These are phyloP conservation scores for Combretum micranthum DNA, from an alignment of 345 rosid genomes.

Conservation along the genomic window DNA sequence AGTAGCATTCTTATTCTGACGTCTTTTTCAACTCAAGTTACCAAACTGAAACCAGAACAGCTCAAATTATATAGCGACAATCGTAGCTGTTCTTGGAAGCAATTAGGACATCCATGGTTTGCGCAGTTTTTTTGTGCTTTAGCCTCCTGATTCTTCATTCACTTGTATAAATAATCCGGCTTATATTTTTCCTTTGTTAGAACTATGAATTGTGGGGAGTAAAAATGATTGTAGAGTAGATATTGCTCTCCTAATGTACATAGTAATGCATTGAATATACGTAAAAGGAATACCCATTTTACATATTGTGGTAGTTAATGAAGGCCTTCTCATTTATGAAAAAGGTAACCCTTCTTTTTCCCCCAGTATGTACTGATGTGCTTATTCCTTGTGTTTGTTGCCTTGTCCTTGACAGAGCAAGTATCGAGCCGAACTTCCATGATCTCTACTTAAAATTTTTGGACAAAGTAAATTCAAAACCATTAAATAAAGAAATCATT, in stretches of 20 bases:
- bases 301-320: too few relatives aligned
- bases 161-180: not conserved
- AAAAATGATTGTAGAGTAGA: too few relatives aligned
- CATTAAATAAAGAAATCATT: constrained; percentile 71
- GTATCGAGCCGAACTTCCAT: constrained; percentile 97
- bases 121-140: not conserved
- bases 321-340: too few relatives aligned
- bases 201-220: too few relatives aligned
- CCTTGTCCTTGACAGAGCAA: constrained; percentile 55
- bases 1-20: not conserved
- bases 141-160: not conserved
- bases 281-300: too few relatives aligned
- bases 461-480: constrained; percentile 79
- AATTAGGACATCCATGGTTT: too few relatives aligned
- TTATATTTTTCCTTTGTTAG: not conserved
- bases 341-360: too few relatives aligned
- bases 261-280: too few relatives aligned
- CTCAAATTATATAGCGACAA: too few relatives aligned
- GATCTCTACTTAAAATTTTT: constrained; percentile 92
- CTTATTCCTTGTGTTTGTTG: not conserved
- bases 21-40: not conserved
- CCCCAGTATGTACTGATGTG: not conserved
- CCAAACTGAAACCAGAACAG: too few relatives aligned
- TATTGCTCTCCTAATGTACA: too few relatives aligned
- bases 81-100: too few relatives aligned